These are phyloP conservation scores for Ustilaginoidea virens DNA, from an alignment of 2,329 filamentous ascomycete genomes.

Conservation along the genomic window DNA sequence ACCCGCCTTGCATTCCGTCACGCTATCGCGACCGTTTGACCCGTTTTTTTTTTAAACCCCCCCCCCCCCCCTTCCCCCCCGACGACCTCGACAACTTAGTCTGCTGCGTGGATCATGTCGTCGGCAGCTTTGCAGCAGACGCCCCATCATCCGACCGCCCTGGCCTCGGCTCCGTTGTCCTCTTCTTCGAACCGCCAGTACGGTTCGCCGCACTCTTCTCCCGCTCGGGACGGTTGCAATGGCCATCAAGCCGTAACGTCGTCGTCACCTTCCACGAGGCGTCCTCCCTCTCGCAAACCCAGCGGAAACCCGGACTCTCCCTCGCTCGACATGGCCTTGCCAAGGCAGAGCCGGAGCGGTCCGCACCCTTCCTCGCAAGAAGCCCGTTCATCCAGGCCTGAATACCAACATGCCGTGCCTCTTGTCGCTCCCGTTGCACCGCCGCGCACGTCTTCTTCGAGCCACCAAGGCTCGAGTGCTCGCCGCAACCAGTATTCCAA, in stretches of 20 bases:
- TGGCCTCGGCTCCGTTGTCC: slow-evolving; percentile 32
- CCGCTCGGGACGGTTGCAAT: slow-evolving; percentile 41
- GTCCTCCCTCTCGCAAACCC: slow-evolving; percentile 35
- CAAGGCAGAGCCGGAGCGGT: slow-evolving; percentile 30
- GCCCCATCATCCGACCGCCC: slow-evolving; percentile 37
- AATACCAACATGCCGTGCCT: slow-evolving; percentile 44
- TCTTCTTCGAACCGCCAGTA: slow-evolving; percentile 36
- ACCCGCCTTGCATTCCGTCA: no score
- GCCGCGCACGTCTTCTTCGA: slow-evolving; percentile 72
- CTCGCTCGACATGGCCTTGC: slow-evolving; percentile 21
- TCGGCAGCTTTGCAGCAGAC: slow-evolving; percentile 47
- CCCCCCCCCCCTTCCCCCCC: no score
- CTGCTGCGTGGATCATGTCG: slow-evolving; percentile 19
- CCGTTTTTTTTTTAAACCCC: no score
- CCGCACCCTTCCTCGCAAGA: slow-evolving; percentile 28
- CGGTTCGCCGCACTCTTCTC: slow-evolving; percentile 33
- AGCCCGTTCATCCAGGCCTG: slow-evolving; percentile 27
- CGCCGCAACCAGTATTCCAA: slow-evolving; percentile 28
- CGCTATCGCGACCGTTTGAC: no score
- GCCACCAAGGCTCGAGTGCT: slow-evolving; percentile 28
- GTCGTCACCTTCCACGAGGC: slow-evolving; percentile 37
- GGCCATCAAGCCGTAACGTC: slow-evolving; percentile 29
- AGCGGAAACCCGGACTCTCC: slow-evolving; percentile 30
- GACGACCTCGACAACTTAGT: no score
- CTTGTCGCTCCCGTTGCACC: slow-evolving; percentile 45